These are phyloP conservation scores for Pythium oligandrum DNA, from an alignment of 352 stramenopile species.

Conservation along the genomic window DNA sequence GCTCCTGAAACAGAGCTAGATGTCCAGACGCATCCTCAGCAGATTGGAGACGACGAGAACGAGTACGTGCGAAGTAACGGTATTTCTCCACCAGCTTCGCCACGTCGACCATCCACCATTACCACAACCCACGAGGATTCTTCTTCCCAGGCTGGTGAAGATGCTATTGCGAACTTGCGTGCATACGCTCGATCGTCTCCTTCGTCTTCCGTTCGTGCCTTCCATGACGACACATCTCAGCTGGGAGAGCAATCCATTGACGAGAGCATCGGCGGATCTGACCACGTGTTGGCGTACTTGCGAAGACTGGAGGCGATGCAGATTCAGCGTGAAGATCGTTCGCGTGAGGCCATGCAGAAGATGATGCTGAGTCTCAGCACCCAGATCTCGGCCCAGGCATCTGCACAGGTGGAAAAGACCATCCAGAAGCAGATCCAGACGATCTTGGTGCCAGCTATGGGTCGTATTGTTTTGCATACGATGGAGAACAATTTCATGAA, in stretches of 20 bases:
- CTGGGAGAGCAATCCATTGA: slow-evolving; percentile 71
- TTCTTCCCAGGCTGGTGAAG: slow-evolving; percentile 50
- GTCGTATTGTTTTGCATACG: slow-evolving; percentile 80
- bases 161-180: slow-evolving; percentile 43
- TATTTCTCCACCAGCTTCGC: slow-evolving; percentile 28
- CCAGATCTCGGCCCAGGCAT: slow-evolving; percentile 53
- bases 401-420: slow-evolving; percentile 73
- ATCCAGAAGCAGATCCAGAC: slow-evolving; percentile 82
- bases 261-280: slow-evolving; percentile 47
- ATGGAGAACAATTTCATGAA: slow-evolving; percentile 90
- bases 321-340: slow-evolving; percentile 59
- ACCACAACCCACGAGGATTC: slow-evolving; percentile 40
- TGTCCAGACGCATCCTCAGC: slow-evolving; percentile 29
- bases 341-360: slow-evolving; percentile 62
- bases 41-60: slow-evolving; percentile 42
- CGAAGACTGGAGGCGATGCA: slow-evolving; percentile 71
- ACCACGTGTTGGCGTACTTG: slow-evolving; percentile 54
- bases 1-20: slow-evolving; percentile 69
- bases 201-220: slow-evolving; percentile 73
- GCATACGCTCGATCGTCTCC: slow-evolving; percentile 72
- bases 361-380: slow-evolving; percentile 53
- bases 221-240: slow-evolving; percentile 69
- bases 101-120: slow-evolving; percentile 26
- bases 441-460: slow-evolving; percentile 78
- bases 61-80: slow-evolving; percentile 19